Base-by-base conservation (phyloP, 805 yeast genomes). In the Barnettozyma wickerhamii region DNA sequence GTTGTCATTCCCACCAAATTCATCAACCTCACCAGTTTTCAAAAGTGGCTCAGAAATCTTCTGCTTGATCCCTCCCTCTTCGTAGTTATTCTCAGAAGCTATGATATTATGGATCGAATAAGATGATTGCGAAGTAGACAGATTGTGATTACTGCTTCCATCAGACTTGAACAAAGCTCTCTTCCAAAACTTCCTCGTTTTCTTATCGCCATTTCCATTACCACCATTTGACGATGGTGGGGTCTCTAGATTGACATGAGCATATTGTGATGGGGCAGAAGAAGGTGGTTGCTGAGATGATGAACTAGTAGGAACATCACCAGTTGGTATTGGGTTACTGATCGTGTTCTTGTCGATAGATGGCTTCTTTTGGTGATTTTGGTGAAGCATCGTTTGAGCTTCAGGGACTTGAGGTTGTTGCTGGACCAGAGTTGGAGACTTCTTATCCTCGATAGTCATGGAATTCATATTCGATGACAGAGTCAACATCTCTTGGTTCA, bases 401-500 rank as follows among this genome's bases (percentile, higher is more conserved):
- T n/a, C n/a, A n/a, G n/a, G n/a, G n/a, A n/a, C n/a, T n/a, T n/a
- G n/a, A n/a, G 29, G n/a, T 10, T 27, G 7, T 27, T 27, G n/a
- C 5, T 27, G n/a, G 13, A 17, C n/a, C n/a, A n/a, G n/a, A 19
- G 33, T 4, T 18, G 21, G n/a, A 18, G 23, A 6, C 18, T 7
- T 28, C 6, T 7, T 9, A 15, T 30, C 32, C 6, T 35, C 21
- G 17, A 17, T 37, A 15, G 13, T 31, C 36, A 12, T 29, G 28
- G 6, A 43, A 13, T 33, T 49, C 47, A 32, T 50, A 29, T 12
- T 33, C 41, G 10, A 66, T 24, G 42, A 58, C 44, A 38, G 55
- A 50, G 14, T 43, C 45, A 15, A 50, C 20, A 81, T 62, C 40
- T 80, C 86, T 14, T 50, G 46, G 35, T 60, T 63, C 38, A 87